Base-by-base conservation (phyloP, 805 yeast genomes). In the Yamadazyma sp. region DNA sequence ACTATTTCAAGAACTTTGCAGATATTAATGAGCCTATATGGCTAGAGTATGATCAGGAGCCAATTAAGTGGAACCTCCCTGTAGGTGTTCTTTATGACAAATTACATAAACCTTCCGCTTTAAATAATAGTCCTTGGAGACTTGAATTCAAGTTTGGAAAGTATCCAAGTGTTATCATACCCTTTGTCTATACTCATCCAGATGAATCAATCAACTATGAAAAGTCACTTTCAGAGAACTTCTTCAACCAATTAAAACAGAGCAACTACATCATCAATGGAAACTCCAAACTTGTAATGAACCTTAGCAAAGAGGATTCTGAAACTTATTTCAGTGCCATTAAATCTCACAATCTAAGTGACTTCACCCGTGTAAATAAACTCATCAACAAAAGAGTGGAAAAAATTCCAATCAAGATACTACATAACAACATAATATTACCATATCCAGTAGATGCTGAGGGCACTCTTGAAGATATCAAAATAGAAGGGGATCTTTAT, bases 181-280 rank as follows among this genome's bases (percentile, higher is more conserved):
- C 70, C 4, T 57, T 59, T 33, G 36, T 43, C 2, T 41, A 45
- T 36, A 33, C 23, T 13, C 25, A 31, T 5, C 38, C 37, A n/a
- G 40, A 25, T 3, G 48, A 42, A 12, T 24, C 32, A 3, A 33
- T 50, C 3, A 50, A 55, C 36, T 62, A 61, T 44, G 40, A 48
- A 23, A 42, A 48, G 16, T 51, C 67, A 9, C 44, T 77, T 39
- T 68, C 58, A 29, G 73, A 70, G 33, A 70, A 75, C 32, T 80
- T 93, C 81, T 62, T 80, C 41, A 88, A 91, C 52, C 87, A 79
- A 40, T 60, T 87, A 53, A 91, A 93, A 50, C 97, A 91, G 51
- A 74, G 87, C 4, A 78, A 87, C 49, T 86, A 71, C 49, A 76
- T 87, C 0, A 55, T 84, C 23, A 78, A 81, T 44, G 95, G 95